Base-by-base conservation (phyloP, 495 filamentous ascomycete genomes). In the Penicillium antarcticum region DNA sequence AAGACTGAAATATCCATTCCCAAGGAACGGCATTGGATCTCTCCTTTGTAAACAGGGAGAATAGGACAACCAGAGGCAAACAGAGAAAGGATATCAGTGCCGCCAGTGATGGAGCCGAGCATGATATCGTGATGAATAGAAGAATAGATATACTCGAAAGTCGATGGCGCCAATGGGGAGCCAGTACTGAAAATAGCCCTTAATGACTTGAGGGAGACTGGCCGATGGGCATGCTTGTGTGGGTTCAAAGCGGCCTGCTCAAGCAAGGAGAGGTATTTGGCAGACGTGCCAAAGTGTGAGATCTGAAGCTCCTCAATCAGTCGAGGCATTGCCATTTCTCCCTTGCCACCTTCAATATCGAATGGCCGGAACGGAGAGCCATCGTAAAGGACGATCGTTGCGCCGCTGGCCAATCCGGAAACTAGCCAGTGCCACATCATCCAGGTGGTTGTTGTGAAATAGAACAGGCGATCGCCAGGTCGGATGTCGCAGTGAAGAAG, bases 351-450 rank as follows among this genome's bases (percentile, higher is more conserved):
- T 57, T 79, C 71, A 4, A 49, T 24, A 44, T 79, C 79, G 1
- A 82, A 67, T 8, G 81, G 80, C 55, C 83, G 75, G 77, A 96
- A 96, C 14, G 91, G 91, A 0, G 88, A 94, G 26, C 91, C 91
- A 53, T 94, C 87, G 67, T 97, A 97, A 3, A 95, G 77, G 17
- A 96, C 80, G 35, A 96, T 76, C 1, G 89, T 92, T 6, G 87
- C 79, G 48, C 91, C 91, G 45, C 80, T 83, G 10, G 89, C 86
- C 8, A 96, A 80, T 0, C 81, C 89, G 5, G 88, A 92, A 16
- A 95, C 82, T 37, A 91, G 82, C 91, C 91, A 96, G 66, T 96
- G 91, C 87, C 90, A 94, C 91, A 96, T 96, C 91, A 95, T 94
- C 90, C 87, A 94, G 4, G 91, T 95, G 24, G 82, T 85, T 2